Base-by-base conservation (phyloP, 2,329 filamentous ascomycete genomes). In the Gyromitra esculenta region DNA sequence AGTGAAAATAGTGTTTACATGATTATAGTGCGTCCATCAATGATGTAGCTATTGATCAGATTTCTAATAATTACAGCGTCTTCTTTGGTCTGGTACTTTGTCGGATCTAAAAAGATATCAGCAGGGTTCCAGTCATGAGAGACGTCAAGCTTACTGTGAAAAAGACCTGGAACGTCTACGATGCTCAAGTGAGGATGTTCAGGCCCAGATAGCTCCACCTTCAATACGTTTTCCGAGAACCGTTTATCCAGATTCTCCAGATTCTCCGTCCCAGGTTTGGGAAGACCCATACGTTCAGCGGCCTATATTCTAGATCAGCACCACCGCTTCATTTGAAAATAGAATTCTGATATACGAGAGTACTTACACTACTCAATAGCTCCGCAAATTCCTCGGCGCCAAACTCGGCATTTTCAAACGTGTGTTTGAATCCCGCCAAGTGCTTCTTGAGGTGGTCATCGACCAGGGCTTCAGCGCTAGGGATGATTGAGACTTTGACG, bases 101-200 rank as follows among this genome's bases (percentile, higher is more conserved):
- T 81, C 0, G 80, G 77, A 60, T 78, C 80, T 81, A 64, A 5
- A 35, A 18, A 9, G 9, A 8, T 35, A 5, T 52, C 66, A 62
- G 59, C 52, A 57, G 2, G 48, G 1, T 8, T 35, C 9, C 43
- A 4, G 18, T 13, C 2, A 64, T 39, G 7, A 0, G 21, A 31
- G 0, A 50, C 6, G 56, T 41, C 45, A 1, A 18, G 48, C 77
- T 56, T 75, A 81, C 80, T 81, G 31, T 81, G 80, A 59, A 81
- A 81, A 18, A 81, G 65, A 0, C 81, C 81, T 1, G 81, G 81
- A n/a, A 81, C 79, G 71, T 81, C 81, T 11, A 81, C 80, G 15
- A 81, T 78, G 6, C 79, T 81, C n/a, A 81, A 68, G 68, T 81
- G 80, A 1, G 78, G 77, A 9, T 80, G 76, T 8, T 78, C 68